Base-by-base conservation (phyloP, 2,329 filamentous ascomycete species). In the Pyricularia sp. region DNA sequence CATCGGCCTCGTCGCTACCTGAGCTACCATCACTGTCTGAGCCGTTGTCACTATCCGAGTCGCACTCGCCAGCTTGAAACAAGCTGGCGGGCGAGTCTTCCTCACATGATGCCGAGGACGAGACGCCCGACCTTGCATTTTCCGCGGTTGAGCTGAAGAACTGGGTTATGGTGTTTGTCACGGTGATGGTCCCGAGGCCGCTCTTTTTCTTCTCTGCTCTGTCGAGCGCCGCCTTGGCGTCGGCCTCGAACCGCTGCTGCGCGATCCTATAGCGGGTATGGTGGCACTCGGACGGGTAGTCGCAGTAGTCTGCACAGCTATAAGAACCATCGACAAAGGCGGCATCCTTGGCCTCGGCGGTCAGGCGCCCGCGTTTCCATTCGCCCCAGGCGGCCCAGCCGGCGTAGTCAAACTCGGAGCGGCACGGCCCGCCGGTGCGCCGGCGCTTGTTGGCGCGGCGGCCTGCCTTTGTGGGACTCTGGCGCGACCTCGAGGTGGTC, bases 351-450 rank as follows among this genome's bases (percentile, higher is more conserved):
- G 24, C 16, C n/a, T 59, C 57, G 44, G 22, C n/a, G 44, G 8
- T 4, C 35, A n/a, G 19, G 5, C n/a, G 12, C 3, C 53, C 44
- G 1, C 74, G 72, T 3, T 72, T 69, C 71, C 72, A 77, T n/a
- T 70, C 64, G n/a, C 70, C 72, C 59, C 68, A 68, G 0, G 40
- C 60, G 5, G 64, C 66, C 76, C 76, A 78, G 30, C 68, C 69
- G 1, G 10, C 24, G 64, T 73, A 75, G 68, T 78, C 75, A 61
- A 76, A 76, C 62, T 72, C 68, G 65, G 70, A 61, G 22, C 12
- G 62, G 68, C 73, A 75, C 7, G 64, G 65, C 24, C 68, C 66
- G 60, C 57, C 19, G 49, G 40, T 61, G 44, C 66, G 64, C 55
- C 64, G 64, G 55, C 60, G 60, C 59, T 66, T 62, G 33, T n/a